Conservation (phyloP, 495 filamentous ascomycete species). For the Letharia lupina region DNA sequence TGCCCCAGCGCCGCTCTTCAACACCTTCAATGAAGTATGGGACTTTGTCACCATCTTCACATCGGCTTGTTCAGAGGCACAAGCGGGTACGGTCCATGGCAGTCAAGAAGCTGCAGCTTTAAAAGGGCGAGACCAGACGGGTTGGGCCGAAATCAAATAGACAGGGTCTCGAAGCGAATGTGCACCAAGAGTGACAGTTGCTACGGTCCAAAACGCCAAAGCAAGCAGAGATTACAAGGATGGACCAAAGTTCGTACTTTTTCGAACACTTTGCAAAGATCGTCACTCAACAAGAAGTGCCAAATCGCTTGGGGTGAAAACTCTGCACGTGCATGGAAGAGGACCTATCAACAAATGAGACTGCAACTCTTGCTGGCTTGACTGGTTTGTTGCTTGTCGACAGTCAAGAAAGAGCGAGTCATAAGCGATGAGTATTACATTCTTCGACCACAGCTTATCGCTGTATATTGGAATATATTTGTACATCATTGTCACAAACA, state of each 20-base stretch:
- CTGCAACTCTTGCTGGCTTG: no score
- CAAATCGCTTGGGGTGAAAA: no score
- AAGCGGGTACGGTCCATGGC: constrained; percentile 2
- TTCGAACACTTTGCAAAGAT: no score
- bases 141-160: constrained; percentile 21
- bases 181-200: neutral
- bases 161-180: neutral
- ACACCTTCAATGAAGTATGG: constrained; percentile 72
- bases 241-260: no score
- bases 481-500: no score
- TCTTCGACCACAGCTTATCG: neutral
- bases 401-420: neutral
- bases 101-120: constrained; percentile 7
- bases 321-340: neutral
- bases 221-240: no score
- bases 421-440: neutral
- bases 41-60: constrained; percentile 59
- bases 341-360: neutral
- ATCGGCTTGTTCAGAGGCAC: constrained; percentile 36
- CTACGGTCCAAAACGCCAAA: neutral
- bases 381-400: no score
- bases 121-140: constrained; percentile 14
- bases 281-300: no score
- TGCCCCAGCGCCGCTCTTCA: constrained; percentile 88
- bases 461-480: neutral